Evolutionary conservation across 176 grass and related monocot genomes (phyloP), one percentile per base, ranked within the genome.

Genomic region (Panicum miliaceum): DNA sequence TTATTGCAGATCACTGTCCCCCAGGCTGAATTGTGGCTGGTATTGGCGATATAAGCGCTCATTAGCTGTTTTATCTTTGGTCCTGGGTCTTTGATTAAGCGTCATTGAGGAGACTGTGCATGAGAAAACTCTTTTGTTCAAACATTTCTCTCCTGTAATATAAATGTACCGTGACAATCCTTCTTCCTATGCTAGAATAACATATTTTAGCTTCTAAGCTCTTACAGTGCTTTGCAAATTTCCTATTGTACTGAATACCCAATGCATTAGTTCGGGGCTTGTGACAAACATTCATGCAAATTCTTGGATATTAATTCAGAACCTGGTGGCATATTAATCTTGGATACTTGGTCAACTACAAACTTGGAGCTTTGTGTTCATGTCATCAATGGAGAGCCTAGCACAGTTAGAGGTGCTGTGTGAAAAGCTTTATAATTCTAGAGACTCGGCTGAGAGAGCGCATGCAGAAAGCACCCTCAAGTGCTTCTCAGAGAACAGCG

Each of bases 391-490:
- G 97, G 97, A 96, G 88, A 96, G 93, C 90, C 85, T 99, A 94
- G 93, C 97, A 23, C 97, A 99, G 73, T 80, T 99, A 88, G 97
- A 99, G 92, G 88, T 89, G 82, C 88, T 99, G 77, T 99, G 97
- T 82, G 93, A 99, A 91, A 96, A 92, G 86, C 97, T 99, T 81
- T 99, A 99, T 88, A 99, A 91, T 79, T 96, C 97, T 83, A 92
- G 89, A 88, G 93, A 99, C 68, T 99, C 97, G 0, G 91, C 82
- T 73, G 97, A 99, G 89, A 83, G 97, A 82, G 97, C 93, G 51
- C 93, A 92, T 86, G 97, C 91, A 85, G 97, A 92, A 88, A 94
- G 84, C 83, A 95, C 97, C 79, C 86, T 99, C 81, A 99, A 99
- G 89, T 99, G 93, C 84, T 99, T 99, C 87, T 99, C 97, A 78